Evolutionary conservation across 176 grass and related monocot genomes (phyloP).

Genomic region (Paspalum vaginatum): DNA sequence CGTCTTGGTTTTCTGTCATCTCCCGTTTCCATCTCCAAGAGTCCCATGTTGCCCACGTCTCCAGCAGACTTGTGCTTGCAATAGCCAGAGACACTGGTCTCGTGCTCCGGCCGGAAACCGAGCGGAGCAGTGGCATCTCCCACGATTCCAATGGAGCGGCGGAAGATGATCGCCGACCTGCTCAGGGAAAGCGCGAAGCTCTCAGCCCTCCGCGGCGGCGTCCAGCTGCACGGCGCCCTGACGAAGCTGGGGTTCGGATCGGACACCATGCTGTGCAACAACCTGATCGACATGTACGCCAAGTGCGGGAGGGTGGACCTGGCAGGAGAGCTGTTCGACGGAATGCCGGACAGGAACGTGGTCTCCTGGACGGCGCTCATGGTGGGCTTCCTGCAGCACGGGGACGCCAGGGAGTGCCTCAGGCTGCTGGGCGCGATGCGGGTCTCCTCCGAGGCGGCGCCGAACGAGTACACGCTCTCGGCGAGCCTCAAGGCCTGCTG

Average conservation of each 20-base stretch:
- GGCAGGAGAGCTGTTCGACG: conserved; percentile 46
- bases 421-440: conserved; percentile 36
- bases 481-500: conserved; percentile 52
- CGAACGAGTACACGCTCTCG: conserved; percentile 61
- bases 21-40: not conserved
- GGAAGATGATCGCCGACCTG: conserved; percentile 48
- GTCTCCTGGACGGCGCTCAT: conserved; percentile 63
- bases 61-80: too few relatives aligned
- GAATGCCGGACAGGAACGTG: conserved; percentile 50
- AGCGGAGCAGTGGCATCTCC: not conserved
- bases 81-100: too few relatives aligned
- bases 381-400: conserved; percentile 57
- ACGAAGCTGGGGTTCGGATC: conserved; percentile 46
- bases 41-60: not conserved
- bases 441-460: conserved; percentile 8
- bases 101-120: too few relatives aligned
- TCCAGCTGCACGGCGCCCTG: conserved; percentile 43
- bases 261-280: conserved; percentile 53
- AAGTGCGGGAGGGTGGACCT: conserved; percentile 41
- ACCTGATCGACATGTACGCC: conserved; percentile 52
- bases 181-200: conserved; percentile 41
- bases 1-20: not conserved
- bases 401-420: conserved; percentile 23
- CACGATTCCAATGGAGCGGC: conserved; percentile 40
- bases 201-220: conserved; percentile 27